phyloP scores from a whole-genome alignment of 2,329 filamentous ascomycete genomes.

The Penicillium sp. region DNA sequence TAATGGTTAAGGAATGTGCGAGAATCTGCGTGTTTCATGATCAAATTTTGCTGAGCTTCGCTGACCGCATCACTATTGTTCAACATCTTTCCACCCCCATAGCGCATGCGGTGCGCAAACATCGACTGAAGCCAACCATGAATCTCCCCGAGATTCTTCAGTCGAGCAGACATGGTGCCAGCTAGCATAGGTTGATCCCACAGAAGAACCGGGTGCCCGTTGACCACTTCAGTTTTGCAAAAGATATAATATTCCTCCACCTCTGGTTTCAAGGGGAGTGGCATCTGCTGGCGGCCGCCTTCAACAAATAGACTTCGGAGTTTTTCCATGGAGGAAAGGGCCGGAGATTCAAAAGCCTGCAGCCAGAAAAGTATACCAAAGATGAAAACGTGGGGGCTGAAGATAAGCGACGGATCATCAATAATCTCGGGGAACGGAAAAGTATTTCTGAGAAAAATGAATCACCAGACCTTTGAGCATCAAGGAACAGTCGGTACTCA shows the following conservation, averaged over 20 bases:
- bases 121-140: constrained; percentile 7
- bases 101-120: constrained; percentile 4
- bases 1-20: constrained; percentile 21
- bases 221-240: constrained; percentile 6
- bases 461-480: too few species aligned
- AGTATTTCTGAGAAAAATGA: constrained; percentile 8
- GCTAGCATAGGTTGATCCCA: constrained; percentile 6
- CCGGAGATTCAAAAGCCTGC: constrained; percentile 9
- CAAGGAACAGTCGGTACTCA: too few species aligned
- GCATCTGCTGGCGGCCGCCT: constrained; percentile 8
- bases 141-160: constrained; percentile 11
- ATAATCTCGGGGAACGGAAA: constrained; percentile 13
- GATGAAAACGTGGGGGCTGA: constrained; percentile 10
- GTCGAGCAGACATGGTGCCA: constrained; percentile 2
- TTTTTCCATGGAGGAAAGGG: constrained; percentile 10
- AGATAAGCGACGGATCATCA: constrained; percentile 9
- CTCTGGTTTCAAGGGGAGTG: constrained; percentile 6
- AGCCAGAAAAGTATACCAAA: constrained; percentile 11
- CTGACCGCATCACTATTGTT: constrained; percentile 18
- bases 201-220: constrained; percentile 1
- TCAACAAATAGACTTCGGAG: constrained; percentile 8
- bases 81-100: constrained; percentile 10
- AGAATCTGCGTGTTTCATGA: constrained; percentile 23
- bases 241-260: constrained; percentile 11
- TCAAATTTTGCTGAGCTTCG: constrained; percentile 29